Percentiles rank a stretch among this genome's conserved stretches.
Evolutionary conservation across 345 rosid species (phyloP).

Genomic region (Pistacia integerrima): DNA sequence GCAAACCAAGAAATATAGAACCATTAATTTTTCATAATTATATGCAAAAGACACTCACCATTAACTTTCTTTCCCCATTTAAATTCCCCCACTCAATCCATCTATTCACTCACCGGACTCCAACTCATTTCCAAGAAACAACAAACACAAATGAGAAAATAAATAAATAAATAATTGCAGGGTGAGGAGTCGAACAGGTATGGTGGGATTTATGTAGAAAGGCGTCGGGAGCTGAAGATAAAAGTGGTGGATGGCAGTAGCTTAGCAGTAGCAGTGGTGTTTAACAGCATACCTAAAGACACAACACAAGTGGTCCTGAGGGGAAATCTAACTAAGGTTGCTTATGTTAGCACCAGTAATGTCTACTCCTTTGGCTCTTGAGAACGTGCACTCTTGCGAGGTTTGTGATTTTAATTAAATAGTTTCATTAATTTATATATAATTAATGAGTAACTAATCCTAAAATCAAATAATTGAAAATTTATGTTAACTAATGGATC

Average conservation of each 20-base stretch:
- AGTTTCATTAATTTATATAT: no score
- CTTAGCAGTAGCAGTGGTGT: conserved; percentile 53
- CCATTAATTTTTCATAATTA: no score
- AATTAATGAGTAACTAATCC: no score
- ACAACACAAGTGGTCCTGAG: conserved; percentile 46
- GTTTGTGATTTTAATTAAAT: conserved; percentile 22
- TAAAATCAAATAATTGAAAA: no score
- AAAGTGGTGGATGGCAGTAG: conserved; percentile 73
- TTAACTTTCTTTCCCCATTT: no score
- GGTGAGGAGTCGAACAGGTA: conserved; percentile 55
- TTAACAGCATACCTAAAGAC: conserved; percentile 56
- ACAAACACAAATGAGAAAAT: no score
- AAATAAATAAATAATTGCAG: conserved; percentile 21
- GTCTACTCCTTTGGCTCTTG: conserved; percentile 48
- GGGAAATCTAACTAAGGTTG: conserved; percentile 55
- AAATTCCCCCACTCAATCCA: no score
- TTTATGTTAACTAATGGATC: no score
- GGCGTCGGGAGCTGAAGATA: conserved; percentile 44
- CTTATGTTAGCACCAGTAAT: conserved; percentile 64
- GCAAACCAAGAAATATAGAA: no score
- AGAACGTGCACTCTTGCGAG: conserved; percentile 80
- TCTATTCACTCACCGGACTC: no score
- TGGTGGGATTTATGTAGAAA: conserved; percentile 49
- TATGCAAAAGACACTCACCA: no score
- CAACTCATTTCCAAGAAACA: no score